phyloP scores from a whole-genome alignment of 2,329 filamentous ascomycete genomes.

The Pestalotiopsis sp. region DNA sequence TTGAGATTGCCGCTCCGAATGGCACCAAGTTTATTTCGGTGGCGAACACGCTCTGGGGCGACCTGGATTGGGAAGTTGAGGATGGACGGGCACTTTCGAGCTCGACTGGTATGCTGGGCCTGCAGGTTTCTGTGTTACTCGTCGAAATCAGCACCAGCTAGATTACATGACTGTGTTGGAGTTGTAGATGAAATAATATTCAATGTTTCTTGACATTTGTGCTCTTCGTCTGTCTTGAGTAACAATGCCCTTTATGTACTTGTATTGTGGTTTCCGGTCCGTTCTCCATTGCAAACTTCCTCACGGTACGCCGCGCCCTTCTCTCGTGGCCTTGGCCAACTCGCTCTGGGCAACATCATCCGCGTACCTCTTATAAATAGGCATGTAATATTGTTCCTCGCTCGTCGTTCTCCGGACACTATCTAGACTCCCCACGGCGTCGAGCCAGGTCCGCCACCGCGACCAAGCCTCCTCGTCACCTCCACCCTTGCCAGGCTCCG shows the following conservation, averaged over 20 bases:
- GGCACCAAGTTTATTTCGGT: constrained; percentile 9
- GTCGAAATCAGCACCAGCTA: not conserved
- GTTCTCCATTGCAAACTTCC: not conserved
- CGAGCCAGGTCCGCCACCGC: constrained; percentile 55
- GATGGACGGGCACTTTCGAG: constrained; percentile 9
- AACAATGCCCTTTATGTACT: no score
- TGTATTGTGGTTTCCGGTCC: not conserved
- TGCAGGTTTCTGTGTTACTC: constrained; percentile 14
- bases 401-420: constrained; percentile 58
- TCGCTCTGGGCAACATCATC: constrained; percentile 47
- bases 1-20: constrained; percentile 16
- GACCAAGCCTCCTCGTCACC: constrained; percentile 53
- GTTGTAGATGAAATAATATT: not conserved
- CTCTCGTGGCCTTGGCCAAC: constrained; percentile 46
- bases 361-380: constrained; percentile 54
- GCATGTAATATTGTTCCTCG: constrained; percentile 55
- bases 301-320: constrained; percentile 51
- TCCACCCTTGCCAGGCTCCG: constrained; percentile 47
- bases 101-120: constrained; percentile 5
- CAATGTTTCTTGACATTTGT: not conserved
- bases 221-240: no score
- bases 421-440: constrained; percentile 47
- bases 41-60: constrained; percentile 16
- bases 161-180: not conserved
- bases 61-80: constrained; percentile 16